Evolutionary conservation across 176 grass and related monocot species (phyloP).

Genomic region (Secale cereale): DNA sequence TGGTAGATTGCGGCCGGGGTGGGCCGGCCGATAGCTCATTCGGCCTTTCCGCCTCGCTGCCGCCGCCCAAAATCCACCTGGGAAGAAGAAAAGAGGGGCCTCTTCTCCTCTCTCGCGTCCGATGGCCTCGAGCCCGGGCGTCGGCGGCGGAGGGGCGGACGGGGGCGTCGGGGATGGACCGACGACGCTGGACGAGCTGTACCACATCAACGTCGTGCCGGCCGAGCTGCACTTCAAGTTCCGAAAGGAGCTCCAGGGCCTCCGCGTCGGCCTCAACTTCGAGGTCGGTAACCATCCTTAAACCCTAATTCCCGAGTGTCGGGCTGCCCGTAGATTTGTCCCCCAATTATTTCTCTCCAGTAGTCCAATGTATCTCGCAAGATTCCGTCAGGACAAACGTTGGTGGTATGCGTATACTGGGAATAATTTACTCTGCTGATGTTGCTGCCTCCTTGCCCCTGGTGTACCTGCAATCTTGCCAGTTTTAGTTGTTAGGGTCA

Average conservation of each 20-base stretch:
- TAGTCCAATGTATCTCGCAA: background rate
- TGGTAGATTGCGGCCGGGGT: conserved; percentile 28
- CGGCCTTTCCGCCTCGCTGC: background rate
- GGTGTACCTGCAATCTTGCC: background rate
- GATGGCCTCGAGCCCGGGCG: conserved; percentile 45
- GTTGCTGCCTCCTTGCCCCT: background rate
- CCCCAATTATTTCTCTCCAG: background rate
- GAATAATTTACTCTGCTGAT: background rate
- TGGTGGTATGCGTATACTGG: background rate
- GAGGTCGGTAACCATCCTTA: conserved; percentile 57
- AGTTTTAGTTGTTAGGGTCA: background rate
- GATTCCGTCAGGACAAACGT: background rate
- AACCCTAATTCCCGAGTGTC: background rate
- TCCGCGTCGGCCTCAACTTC: conserved; percentile 88
- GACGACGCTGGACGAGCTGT: conserved; percentile 75
- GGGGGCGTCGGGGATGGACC: conserved; percentile 50
- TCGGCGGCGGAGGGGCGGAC: conserved; percentile 17
- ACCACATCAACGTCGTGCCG: conserved; percentile 82
- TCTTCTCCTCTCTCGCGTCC: background rate
- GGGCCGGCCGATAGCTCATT: conserved; percentile 19
- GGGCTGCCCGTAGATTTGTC: background rate
- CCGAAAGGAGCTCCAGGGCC: conserved; percentile 76
- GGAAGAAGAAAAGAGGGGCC: background rate
- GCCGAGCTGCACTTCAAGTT: conserved; percentile 96
- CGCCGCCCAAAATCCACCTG: conserved; percentile 12